Evolutionary conservation across 768 basidiomycete genomes (phyloP).

Genomic region (Hypsizygus marmoreus): DNA sequence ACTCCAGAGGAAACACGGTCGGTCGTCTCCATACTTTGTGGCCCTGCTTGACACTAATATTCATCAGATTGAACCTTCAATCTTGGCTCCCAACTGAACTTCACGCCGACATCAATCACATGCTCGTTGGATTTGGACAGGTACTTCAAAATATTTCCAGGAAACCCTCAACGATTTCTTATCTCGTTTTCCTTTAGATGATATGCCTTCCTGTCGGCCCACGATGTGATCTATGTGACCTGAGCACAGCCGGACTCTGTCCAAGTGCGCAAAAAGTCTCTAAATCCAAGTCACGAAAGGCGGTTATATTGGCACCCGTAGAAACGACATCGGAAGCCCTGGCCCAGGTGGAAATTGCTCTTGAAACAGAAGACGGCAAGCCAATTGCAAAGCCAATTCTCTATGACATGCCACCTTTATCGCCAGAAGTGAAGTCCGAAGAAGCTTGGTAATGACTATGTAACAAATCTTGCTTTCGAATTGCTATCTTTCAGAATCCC

Average conservation of each 20-base stretch:
- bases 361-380: conserved; percentile 29
- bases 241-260: conserved; percentile 58
- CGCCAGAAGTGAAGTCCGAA: conserved; percentile 4
- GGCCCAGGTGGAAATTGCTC: conserved; percentile 33
- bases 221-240: conserved; percentile 62
- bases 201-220: conserved; percentile 69
- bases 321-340: conserved; percentile 19
- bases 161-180: background rate
- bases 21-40: conserved; percentile 5
- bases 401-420: conserved; percentile 4
- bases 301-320: conserved; percentile 12
- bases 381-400: conserved; percentile 8
- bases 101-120: conserved; percentile 74
- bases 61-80: conserved; percentile 66
- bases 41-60: background rate
- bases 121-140: conserved; percentile 87
- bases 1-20: conserved; percentile 88
- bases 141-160: conserved; percentile 35
- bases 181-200: conserved; percentile 39
- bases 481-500: too few relatives aligned
- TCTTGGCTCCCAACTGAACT: conserved; percentile 82
- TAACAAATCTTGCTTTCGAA: too few relatives aligned
- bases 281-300: conserved; percentile 27
- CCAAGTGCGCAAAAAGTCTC: conserved; percentile 53
- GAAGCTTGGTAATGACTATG: conserved; percentile 9